phyloP scores from a whole-genome alignment of 805 yeast genomes.

The Saturnispora silvae region DNA sequence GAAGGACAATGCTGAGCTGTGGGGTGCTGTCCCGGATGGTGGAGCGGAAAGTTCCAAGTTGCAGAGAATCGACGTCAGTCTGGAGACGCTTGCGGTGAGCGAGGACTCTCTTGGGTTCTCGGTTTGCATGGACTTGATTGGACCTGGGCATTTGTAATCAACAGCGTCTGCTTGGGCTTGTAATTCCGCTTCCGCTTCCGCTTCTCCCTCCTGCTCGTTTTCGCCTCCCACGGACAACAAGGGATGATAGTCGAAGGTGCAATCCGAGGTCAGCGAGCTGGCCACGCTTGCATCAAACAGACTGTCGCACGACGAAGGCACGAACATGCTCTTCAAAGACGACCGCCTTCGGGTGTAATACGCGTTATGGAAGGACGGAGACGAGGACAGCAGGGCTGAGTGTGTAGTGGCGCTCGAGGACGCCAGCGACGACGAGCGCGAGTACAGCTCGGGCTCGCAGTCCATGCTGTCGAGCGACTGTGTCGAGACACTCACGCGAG shows the following conservation, averaged over 20 bases:
- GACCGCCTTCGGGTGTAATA: constrained; percentile 1
- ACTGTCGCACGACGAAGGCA: background rate
- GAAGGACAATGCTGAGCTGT: too few species aligned
- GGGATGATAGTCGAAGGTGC: background rate
- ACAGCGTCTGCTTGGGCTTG: too few species aligned
- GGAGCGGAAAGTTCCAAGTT: too few species aligned
- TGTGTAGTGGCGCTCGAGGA: background rate
- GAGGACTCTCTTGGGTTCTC: too few species aligned
- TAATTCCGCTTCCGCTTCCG: too few species aligned
- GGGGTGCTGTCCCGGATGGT: too few species aligned
- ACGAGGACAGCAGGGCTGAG: constrained; percentile 1
- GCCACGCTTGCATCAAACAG: background rate
- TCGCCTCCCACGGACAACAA: background rate
- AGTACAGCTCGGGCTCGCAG: background rate
- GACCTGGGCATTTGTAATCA: too few species aligned
- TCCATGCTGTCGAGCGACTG: too few species aligned
- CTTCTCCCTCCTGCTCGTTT: background rate
- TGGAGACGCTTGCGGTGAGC: too few species aligned
- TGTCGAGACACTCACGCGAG: background rate
- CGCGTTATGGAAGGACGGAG: constrained; percentile 2
- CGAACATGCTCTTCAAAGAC: background rate
- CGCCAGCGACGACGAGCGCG: constrained; percentile 2
- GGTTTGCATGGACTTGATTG: too few species aligned
- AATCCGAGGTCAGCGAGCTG: constrained; percentile 1
- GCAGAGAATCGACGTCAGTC: too few species aligned